Conservation (phyloP, 73 alveolate species). For the Blepharisma japonicum region DNA sequence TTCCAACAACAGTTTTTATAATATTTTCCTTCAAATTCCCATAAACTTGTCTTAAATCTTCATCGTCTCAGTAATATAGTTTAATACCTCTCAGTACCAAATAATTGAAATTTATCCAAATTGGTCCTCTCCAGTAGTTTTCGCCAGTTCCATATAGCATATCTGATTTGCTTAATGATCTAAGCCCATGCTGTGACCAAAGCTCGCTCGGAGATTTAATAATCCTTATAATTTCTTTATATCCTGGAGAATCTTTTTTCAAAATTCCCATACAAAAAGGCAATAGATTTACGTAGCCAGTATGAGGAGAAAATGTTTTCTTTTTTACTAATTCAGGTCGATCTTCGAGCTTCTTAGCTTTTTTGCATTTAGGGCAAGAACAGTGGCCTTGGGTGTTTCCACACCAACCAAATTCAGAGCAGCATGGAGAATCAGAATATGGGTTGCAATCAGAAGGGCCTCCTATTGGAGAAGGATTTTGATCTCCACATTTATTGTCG, state of each 20-base stretch:
- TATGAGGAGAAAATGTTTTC: slow-evolving; percentile 81
- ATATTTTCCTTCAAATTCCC: slow-evolving; percentile 65
- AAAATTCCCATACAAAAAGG: slow-evolving; percentile 83
- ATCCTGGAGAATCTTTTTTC: slow-evolving; percentile 35
- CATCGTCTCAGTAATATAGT: slow-evolving; percentile 63
- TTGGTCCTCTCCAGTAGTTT: slow-evolving; percentile 96
- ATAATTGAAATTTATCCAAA: slow-evolving; percentile 88
- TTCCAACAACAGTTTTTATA: slow-evolving; percentile 64
- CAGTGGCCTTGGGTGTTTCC: slow-evolving; percentile 74
- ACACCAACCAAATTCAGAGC: slow-evolving; percentile 86
- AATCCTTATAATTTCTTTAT: slow-evolving; percentile 24
- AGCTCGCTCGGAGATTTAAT: slow-evolving; percentile 48
- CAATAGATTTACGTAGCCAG: slow-evolving; percentile 90
- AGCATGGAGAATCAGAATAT: slow-evolving; percentile 69
- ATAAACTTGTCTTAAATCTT: slow-evolving; percentile 52
- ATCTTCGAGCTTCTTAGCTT: slow-evolving; percentile 59
- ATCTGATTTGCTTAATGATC: slow-evolving; percentile 80
- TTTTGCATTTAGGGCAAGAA: slow-evolving; percentile 63
- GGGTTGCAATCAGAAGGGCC: slow-evolving; percentile 85
- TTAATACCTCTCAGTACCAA: slow-evolving; percentile 80
- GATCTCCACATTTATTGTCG: slow-evolving; percentile 81
- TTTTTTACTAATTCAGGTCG: slow-evolving; percentile 43
- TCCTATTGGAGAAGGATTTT: slow-evolving; percentile 55
- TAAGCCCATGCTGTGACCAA: slow-evolving; percentile 83
- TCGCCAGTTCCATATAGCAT: slow-evolving; percentile 74